A percentile compares a stretch with the other conserved stretches of the same genome.
Evolutionary conservation across 495 filamentous ascomycete genomes (phyloP).

Genomic region (Podospora bellae-mahoneyi): DNA sequence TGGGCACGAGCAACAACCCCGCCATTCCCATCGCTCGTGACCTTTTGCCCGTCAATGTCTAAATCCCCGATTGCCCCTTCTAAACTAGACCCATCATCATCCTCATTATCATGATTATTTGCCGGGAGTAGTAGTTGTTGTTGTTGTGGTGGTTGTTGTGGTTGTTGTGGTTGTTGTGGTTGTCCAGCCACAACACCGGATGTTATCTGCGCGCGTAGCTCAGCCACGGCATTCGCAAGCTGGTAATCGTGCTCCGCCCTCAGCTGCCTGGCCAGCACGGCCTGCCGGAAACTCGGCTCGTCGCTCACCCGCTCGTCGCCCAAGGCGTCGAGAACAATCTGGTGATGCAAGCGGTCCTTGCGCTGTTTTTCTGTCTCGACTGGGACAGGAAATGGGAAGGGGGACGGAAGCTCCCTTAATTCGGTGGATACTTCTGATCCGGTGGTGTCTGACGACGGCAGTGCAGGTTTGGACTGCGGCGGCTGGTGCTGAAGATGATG

Average conservation of each 20-base stretch:
- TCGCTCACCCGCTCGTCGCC: conserved; percentile 63
- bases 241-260: conserved; percentile 50
- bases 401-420: background rate
- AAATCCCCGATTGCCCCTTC: too few relatives aligned
- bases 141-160: too few relatives aligned
- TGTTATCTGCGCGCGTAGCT: conserved; percentile 5
- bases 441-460: background rate
- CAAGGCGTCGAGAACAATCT: conserved; percentile 62
- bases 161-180: background rate
- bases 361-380: conserved; percentile 46
- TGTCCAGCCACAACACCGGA: background rate
- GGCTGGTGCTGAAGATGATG: background rate
- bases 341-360: conserved; percentile 54
- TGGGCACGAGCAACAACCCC: too few relatives aligned
- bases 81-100: too few relatives aligned
- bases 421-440: background rate
- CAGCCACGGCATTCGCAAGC: conserved; percentile 29
- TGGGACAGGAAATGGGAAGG: conserved; percentile 11
- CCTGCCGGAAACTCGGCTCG: conserved; percentile 58
- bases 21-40: background rate
- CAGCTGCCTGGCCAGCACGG: conserved; percentile 57
- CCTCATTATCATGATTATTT: too few relatives aligned
- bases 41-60: background rate
- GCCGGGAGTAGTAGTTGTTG: too few relatives aligned
- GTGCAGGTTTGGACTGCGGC: background rate